Evolutionary conservation across 2,329 filamentous ascomycete species (phyloP).

Genomic region (Pyrenochaeta sp.): DNA sequence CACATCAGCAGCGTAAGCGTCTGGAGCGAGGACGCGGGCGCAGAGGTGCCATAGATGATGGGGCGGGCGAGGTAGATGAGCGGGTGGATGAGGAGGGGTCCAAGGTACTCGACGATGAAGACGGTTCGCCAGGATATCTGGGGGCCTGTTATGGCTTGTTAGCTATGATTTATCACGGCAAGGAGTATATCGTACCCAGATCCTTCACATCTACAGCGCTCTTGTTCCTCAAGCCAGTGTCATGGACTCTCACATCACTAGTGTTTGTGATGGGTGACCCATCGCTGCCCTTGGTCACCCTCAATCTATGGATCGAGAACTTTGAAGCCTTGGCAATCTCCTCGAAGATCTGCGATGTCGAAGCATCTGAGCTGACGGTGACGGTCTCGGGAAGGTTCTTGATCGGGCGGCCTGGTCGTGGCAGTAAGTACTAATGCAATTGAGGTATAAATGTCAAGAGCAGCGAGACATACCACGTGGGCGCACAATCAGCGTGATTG

Average conservation of each 20-base stretch:
- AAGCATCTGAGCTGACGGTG: slow-evolving; percentile 60
- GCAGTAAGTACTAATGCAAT: slow-evolving; percentile 6
- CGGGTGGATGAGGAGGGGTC: slow-evolving; percentile 87
- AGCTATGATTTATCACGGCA: neutral
- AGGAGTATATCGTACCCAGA: slow-evolving; percentile 67
- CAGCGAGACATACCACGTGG: slow-evolving; percentile 51
- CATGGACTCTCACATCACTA: slow-evolving; percentile 60
- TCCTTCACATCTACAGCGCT: slow-evolving; percentile 86
- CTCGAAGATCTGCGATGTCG: slow-evolving; percentile 65
- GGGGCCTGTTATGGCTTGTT: slow-evolving; percentile 64
- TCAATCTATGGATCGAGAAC: slow-evolving; percentile 66
- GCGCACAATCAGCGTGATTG: slow-evolving; percentile 55
- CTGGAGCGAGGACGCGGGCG: slow-evolving; percentile 70
- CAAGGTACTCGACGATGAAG: slow-evolving; percentile 94
- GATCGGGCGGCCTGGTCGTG: slow-evolving; percentile 66
- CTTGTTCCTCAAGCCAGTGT: slow-evolving; percentile 65
- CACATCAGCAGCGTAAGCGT: slow-evolving; percentile 77
- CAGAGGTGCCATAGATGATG: slow-evolving; percentile 70
- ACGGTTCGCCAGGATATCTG: slow-evolving; percentile 94
- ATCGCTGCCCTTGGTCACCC: slow-evolving; percentile 72
- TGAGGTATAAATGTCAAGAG: neutral
- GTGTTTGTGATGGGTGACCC: slow-evolving; percentile 65
- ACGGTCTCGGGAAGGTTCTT: slow-evolving; percentile 66
- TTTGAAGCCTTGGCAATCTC: slow-evolving; percentile 63
- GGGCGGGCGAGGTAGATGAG: slow-evolving; percentile 75